Conservation (phyloP, 1,139 yeast species). For the Debaryomyces psychrophilus region DNA sequence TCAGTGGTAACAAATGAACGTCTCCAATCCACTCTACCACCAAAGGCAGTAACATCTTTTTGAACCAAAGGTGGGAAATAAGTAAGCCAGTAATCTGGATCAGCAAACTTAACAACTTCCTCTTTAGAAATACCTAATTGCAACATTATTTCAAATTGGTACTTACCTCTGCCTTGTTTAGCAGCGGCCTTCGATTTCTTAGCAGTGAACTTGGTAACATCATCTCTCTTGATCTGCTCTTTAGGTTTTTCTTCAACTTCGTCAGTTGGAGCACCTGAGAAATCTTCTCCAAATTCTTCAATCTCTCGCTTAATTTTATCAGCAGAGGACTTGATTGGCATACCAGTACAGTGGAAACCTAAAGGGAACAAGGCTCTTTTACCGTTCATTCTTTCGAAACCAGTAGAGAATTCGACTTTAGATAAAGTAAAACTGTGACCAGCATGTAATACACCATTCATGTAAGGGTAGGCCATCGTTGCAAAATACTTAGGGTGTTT, state of each 20-base stretch:
- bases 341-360: slow-evolving; percentile 99
- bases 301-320: slow-evolving; percentile 93
- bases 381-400: slow-evolving; percentile 94
- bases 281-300: slow-evolving; percentile 86
- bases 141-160: slow-evolving; percentile 93
- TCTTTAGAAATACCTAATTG: slow-evolving; percentile 86
- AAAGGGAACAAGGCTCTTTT: slow-evolving; percentile 91
- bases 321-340: slow-evolving; percentile 98
- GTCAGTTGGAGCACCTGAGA: slow-evolving; percentile 64
- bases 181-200: slow-evolving; percentile 92
- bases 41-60: slow-evolving; percentile 77
- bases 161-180: slow-evolving; percentile 91
- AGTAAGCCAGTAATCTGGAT: slow-evolving; percentile 83
- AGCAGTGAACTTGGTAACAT: slow-evolving; percentile 87
- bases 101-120: slow-evolving; percentile 86
- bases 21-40: slow-evolving; percentile 98
- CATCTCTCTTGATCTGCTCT: slow-evolving; percentile 52
- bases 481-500: slow-evolving; percentile 86
- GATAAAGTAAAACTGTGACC: slow-evolving; percentile 97
- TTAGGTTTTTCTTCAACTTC: slow-evolving; percentile 55
- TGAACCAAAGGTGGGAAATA: slow-evolving; percentile 92
- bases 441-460: slow-evolving; percentile 98
- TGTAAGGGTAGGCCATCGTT: slow-evolving; percentile 98
- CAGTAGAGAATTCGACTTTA: slow-evolving; percentile 90
- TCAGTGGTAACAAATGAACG: slow-evolving; percentile 95